Evolutionary conservation across 108 stramenopile genomes (phyloP).

Genomic region (Seminavis robusta): DNA sequence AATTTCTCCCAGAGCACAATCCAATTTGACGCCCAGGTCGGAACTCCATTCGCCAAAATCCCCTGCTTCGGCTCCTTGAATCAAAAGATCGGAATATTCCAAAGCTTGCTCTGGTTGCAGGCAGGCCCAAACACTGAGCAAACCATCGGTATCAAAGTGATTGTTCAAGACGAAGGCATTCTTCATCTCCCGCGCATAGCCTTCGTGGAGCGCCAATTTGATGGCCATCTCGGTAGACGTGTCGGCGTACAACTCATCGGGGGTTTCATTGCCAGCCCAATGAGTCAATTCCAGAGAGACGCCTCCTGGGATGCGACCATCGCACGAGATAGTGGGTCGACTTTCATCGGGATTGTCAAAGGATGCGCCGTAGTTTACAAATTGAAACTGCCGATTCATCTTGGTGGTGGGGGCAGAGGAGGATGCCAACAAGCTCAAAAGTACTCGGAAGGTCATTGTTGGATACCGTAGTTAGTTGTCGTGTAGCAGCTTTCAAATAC

Average conservation of each 20-base stretch:
- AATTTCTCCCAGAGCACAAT: slow-evolving; percentile 3
- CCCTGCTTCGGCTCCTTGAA: slow-evolving; percentile 15
- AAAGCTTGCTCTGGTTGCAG: slow-evolving; percentile 7
- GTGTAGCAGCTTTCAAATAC: too few species aligned
- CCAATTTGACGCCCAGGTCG: slow-evolving; percentile 12
- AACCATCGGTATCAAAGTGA: slow-evolving; percentile 24
- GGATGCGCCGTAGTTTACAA: too few species aligned
- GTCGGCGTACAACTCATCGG: slow-evolving; percentile 14
- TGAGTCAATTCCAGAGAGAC: slow-evolving; percentile 15
- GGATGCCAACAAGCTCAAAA: too few species aligned
- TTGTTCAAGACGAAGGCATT: slow-evolving; percentile 13
- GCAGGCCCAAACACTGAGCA: slow-evolving; percentile 12
- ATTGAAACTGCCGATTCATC: too few species aligned
- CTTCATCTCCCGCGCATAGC: background rate
- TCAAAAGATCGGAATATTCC: background rate
- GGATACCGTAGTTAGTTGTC: too few species aligned
- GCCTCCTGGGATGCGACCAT: slow-evolving; percentile 11
- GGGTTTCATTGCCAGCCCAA: slow-evolving; percentile 17
- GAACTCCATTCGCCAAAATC: slow-evolving; percentile 24
- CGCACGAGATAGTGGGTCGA: slow-evolving; percentile 17
- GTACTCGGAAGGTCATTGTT: too few species aligned
- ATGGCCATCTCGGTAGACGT: slow-evolving; percentile 24
- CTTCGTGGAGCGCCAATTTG: background rate
- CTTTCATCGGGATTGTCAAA: too few species aligned
- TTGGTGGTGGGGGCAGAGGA: too few species aligned